These are phyloP conservation scores for Urochloa ruziziensis DNA, from an alignment of 176 grass and related monocot species.

Conservation along the genomic window DNA sequence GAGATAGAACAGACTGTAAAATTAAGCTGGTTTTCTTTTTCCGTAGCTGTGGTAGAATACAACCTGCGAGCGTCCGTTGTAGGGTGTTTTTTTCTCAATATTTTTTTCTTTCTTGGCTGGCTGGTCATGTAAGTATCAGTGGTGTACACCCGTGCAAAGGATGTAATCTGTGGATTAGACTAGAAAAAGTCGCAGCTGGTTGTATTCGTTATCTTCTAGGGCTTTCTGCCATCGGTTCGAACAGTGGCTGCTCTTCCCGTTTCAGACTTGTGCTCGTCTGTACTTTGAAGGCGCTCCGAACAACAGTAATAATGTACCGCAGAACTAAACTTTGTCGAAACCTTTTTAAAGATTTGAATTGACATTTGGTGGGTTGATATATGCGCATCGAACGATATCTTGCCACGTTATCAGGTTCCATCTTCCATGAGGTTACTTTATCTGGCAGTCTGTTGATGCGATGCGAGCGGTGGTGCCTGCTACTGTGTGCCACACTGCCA, in stretches of 20 bases:
- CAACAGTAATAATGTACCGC: neutral
- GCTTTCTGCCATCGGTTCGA: neutral
- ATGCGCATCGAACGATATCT: neutral
- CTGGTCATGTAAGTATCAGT: conserved; percentile 42
- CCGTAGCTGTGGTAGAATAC: conserved; percentile 11
- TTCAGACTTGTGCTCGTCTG: neutral
- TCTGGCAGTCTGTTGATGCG: neutral
- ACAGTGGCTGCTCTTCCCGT: neutral
- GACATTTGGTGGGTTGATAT: neutral
- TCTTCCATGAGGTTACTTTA: neutral
- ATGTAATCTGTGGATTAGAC: conserved; percentile 44
- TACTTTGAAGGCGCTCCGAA: neutral
- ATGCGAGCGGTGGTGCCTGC: too few species aligned
- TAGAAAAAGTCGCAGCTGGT: conserved; percentile 30
- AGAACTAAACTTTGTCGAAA: neutral
- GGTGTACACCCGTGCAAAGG: conserved; percentile 29
- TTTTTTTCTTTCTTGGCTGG: too few species aligned
- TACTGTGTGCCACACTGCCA: too few species aligned
- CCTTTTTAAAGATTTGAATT: neutral
- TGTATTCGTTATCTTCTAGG: conserved; percentile 21
- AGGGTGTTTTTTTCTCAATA: neutral
- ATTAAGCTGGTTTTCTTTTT: conserved; percentile 9
- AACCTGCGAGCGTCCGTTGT: conserved; percentile 26
- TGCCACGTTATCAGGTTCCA: neutral
- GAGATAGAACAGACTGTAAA: conserved; percentile 15